phyloP scores from a whole-genome alignment of 2,329 filamentous ascomycete genomes.

The Lecanicillium sp. region DNA sequence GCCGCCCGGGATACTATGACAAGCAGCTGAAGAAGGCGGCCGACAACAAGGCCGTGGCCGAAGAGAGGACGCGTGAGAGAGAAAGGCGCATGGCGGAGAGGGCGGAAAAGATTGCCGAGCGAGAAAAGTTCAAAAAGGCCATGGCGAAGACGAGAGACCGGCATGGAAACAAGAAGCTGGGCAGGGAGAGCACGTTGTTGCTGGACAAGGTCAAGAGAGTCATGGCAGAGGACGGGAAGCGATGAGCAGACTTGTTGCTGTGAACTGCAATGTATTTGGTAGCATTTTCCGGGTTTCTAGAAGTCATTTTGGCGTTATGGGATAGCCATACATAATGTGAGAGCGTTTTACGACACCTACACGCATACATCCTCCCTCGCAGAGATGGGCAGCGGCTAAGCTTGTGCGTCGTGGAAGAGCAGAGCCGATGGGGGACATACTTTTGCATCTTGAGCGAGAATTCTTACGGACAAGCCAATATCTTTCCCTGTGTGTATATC shows the following conservation, averaged over 20 bases:
- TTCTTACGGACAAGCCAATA: too few relatives aligned
- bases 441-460: too few relatives aligned
- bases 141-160: conserved; percentile 68
- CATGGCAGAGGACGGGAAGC: conserved; percentile 36
- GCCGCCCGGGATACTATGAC: conserved; percentile 51
- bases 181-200: conserved; percentile 69
- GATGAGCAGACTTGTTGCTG: conserved; percentile 4
- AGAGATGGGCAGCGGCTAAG: too few relatives aligned
- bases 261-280: too few relatives aligned
- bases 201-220: conserved; percentile 71
- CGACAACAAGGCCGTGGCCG: conserved; percentile 31
- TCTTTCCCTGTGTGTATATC: too few relatives aligned
- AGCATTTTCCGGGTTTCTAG: too few relatives aligned
- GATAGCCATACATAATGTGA: too few relatives aligned
- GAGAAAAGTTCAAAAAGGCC: conserved; percentile 55
- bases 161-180: conserved; percentile 70
- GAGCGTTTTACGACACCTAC: too few relatives aligned
- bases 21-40: conserved; percentile 49
- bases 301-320: too few relatives aligned
- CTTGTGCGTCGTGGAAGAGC: too few relatives aligned
- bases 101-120: conserved; percentile 55
- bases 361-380: too few relatives aligned
- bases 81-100: conserved; percentile 51
- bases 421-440: too few relatives aligned
- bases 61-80: conserved; percentile 30